phyloP scores from a whole-genome alignment of 108 stramenopile genomes.

The Cyclotella baltica region DNA sequence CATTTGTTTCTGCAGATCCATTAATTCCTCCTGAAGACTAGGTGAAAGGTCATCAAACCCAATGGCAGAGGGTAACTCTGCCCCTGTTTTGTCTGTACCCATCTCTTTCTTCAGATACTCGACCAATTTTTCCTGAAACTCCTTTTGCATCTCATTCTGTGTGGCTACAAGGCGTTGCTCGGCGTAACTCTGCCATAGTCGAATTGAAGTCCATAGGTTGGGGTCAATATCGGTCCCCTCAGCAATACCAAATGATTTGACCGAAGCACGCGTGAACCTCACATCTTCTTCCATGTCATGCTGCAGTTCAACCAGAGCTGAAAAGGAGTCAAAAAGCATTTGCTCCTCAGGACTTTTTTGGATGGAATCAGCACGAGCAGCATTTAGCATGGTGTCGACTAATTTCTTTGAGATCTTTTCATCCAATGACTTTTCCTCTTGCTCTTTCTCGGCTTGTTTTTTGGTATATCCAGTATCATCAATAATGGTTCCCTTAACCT shows the following conservation, averaged over 20 bases:
- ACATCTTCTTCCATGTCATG: conserved; percentile 86
- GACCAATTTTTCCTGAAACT: conserved; percentile 82
- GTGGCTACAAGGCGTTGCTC: conserved; percentile 79
- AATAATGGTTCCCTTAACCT: conserved; percentile 75
- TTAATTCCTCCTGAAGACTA: conserved; percentile 76
- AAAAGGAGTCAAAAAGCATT: conserved; percentile 58
- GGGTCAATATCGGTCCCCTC: conserved; percentile 67
- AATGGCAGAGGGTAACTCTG: conserved; percentile 81
- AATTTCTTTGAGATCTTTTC: conserved; percentile 33
- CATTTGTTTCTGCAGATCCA: conserved; percentile 83
- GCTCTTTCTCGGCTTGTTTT: conserved; percentile 29
- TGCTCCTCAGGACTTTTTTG: conserved; percentile 55
- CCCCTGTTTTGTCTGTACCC: conserved; percentile 42
- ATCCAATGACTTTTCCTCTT: conserved; percentile 25
- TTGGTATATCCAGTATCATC: conserved; percentile 64
- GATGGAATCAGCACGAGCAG: conserved; percentile 17
- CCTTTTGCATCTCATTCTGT: conserved; percentile 85
- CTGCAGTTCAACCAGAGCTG: conserved; percentile 71
- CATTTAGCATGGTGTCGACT: conserved; percentile 26
- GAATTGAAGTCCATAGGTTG: conserved; percentile 82
- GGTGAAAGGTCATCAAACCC: conserved; percentile 79
- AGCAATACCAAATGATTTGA: conserved; percentile 63
- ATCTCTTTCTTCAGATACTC: conserved; percentile 78
- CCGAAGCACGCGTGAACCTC: conserved; percentile 77
- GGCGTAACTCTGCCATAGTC: conserved; percentile 85